These are phyloP conservation scores for Aechmea fasciata DNA, from an alignment of 176 grass and related monocot species.

Conservation along the genomic window DNA sequence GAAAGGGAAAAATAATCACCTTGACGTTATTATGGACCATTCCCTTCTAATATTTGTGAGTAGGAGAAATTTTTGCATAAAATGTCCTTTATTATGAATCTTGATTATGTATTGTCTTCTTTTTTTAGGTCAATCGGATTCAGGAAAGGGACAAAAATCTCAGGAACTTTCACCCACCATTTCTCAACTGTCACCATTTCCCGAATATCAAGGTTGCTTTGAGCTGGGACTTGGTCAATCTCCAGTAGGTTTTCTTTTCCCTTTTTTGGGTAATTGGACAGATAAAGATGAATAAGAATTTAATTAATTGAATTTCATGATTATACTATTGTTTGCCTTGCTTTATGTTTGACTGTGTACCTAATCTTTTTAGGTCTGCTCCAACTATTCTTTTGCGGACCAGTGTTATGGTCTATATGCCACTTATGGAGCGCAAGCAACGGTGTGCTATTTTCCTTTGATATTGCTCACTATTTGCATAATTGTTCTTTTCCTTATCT, in stretches of 20 bases:
- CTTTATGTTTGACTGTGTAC: background rate
- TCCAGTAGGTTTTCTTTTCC: constrained; percentile 36
- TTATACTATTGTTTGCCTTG: background rate
- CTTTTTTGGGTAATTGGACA: constrained; percentile 6
- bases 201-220: constrained; percentile 45
- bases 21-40: too few species aligned
- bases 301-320: constrained; percentile 4
- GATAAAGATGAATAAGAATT: background rate
- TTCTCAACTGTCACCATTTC: constrained; percentile 32
- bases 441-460: constrained; percentile 37
- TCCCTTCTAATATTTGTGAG: too few species aligned
- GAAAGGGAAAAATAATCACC: too few species aligned
- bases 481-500: background rate
- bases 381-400: constrained; percentile 44
- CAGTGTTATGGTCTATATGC: constrained; percentile 71
- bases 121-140: constrained; percentile 31
- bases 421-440: constrained; percentile 40
- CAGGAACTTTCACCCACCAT: constrained; percentile 34
- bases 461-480: background rate
- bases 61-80: too few species aligned
- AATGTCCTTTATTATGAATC: background rate
- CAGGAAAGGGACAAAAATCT: constrained; percentile 40
- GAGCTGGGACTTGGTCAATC: constrained; percentile 67
- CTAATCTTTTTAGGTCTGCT: constrained; percentile 43
- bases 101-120: background rate